Conservation (phyloP, 352 stramenopile genomes). For the Phytopythium montanum region DNA sequence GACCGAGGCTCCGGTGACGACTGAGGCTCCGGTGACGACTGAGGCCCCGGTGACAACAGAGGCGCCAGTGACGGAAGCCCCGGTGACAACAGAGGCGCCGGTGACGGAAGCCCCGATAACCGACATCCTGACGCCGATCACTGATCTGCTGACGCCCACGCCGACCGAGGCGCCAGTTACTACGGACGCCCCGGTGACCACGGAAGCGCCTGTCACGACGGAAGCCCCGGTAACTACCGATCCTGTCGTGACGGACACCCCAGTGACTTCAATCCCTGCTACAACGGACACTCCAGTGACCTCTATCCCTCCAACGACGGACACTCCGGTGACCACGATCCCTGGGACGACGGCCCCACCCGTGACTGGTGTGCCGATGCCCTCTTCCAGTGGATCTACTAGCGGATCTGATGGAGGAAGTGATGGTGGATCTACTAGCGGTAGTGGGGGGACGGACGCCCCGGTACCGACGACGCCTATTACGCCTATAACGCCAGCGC, state of each 20-base stretch:
- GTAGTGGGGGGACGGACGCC: conserved; percentile 10
- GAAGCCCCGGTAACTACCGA: conserved; percentile 10
- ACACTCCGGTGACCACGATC: conserved; percentile 5
- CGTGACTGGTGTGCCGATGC: conserved; percentile 5
- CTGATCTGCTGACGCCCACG: conserved; percentile 19
- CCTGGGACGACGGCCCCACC: too few relatives aligned
- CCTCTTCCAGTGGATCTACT: not conserved
- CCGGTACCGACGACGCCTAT: conserved; percentile 8
- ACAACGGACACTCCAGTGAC: conserved; percentile 2
- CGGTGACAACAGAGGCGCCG: not conserved
- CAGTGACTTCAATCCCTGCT: not conserved
- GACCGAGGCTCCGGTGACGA: conserved; percentile 1
- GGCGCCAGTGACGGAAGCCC: conserved; percentile 3
- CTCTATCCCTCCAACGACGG: conserved; percentile 8
- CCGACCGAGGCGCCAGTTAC: not conserved
- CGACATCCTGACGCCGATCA: conserved; percentile 14
- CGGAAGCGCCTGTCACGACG: conserved; percentile 4
- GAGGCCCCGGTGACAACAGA: not conserved
- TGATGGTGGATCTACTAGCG: not conserved
- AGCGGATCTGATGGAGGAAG: not conserved
- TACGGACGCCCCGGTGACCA: conserved; percentile 3
- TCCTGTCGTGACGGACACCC: conserved; percentile 9
- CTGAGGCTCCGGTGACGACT: not conserved
- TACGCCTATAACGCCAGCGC: conserved; percentile 3
- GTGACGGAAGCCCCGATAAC: conserved; percentile 9